phyloP scores from a whole-genome alignment of 2,329 filamentous ascomycete species.

The Sporothrix mexicana region DNA sequence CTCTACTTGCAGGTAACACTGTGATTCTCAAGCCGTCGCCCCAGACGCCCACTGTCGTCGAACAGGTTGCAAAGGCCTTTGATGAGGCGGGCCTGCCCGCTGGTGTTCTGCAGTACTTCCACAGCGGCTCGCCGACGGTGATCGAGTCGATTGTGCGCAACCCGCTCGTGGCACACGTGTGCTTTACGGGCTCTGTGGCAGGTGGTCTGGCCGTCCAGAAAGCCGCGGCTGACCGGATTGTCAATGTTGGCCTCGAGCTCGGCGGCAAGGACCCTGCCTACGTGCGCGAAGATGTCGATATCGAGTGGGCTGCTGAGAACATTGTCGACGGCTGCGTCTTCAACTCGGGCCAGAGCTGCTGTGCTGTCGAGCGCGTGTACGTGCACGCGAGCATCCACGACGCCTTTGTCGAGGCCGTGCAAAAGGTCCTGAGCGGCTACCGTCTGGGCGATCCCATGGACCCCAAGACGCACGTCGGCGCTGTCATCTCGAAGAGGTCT shows the following conservation, averaged over 20 bases:
- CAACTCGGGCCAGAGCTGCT: constrained; percentile 98
- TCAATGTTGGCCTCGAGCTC: constrained; percentile 86
- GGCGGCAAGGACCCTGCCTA: constrained; percentile 97
- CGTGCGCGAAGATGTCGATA: constrained; percentile 81
- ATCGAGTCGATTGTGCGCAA: constrained; percentile 81
- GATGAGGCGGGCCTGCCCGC: constrained; percentile 78
- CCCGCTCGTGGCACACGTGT: constrained; percentile 78
- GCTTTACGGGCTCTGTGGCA: constrained; percentile 92
- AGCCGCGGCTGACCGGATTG: constrained; percentile 81
- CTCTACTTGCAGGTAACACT: constrained; percentile 86
- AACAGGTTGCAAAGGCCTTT: constrained; percentile 81
- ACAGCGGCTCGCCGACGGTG: constrained; percentile 77
- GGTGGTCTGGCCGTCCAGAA: constrained; percentile 85
- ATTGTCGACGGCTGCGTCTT: constrained; percentile 96
- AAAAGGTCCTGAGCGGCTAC: constrained; percentile 81
- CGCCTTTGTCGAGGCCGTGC: constrained; percentile 76
- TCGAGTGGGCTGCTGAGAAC: constrained; percentile 89
- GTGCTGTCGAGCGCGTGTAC: constrained; percentile 89
- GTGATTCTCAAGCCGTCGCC: constrained; percentile 95
- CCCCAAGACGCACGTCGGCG: constrained; percentile 79
- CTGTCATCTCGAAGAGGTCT: constrained; percentile 82
- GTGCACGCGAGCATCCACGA: constrained; percentile 86
- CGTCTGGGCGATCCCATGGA: constrained; percentile 87
- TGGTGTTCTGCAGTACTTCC: constrained; percentile 89
- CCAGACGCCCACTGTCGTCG: constrained; percentile 89